These are phyloP conservation scores for Ceratocystis colombiana DNA, from an alignment of 2,329 filamentous ascomycete species.

Conservation along the genomic window DNA sequence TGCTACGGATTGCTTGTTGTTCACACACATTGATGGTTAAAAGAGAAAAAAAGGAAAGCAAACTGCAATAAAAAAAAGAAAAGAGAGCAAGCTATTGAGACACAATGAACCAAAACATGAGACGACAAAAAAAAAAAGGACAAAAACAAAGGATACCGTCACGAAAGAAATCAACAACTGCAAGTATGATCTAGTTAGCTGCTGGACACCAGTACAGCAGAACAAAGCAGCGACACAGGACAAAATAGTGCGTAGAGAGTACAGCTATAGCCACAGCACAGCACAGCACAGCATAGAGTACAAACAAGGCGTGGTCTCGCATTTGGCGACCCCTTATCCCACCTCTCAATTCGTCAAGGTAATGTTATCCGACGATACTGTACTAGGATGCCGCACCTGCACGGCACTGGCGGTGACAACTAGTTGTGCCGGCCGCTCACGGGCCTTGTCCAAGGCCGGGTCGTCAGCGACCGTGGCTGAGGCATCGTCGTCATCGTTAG, in stretches of 20 bases:
- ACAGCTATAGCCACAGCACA: background rate
- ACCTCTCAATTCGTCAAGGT: slow-evolving; percentile 15
- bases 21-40: background rate
- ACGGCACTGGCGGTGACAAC: background rate
- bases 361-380: slow-evolving; percentile 14
- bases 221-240: no score
- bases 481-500: background rate
- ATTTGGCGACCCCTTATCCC: background rate
- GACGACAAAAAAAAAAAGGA: slow-evolving; percentile 14
- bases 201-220: no score
- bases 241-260: no score
- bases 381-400: slow-evolving; percentile 12
- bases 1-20: background rate
- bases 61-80: slow-evolving; percentile 1
- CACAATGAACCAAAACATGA: slow-evolving; percentile 14
- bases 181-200: background rate
- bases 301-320: background rate
- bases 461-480: background rate
- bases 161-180: slow-evolving; percentile 2
- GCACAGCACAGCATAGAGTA: background rate
- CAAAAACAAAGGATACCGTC: slow-evolving; percentile 24
- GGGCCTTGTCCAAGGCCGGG: background rate
- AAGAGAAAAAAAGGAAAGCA: background rate
- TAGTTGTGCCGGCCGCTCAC: background rate
- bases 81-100: background rate